Evolutionary conservation across 2,329 filamentous ascomycete species (phyloP), one percentile per base, ranked within the genome.

Genomic region (Massarina eburnea): DNA sequence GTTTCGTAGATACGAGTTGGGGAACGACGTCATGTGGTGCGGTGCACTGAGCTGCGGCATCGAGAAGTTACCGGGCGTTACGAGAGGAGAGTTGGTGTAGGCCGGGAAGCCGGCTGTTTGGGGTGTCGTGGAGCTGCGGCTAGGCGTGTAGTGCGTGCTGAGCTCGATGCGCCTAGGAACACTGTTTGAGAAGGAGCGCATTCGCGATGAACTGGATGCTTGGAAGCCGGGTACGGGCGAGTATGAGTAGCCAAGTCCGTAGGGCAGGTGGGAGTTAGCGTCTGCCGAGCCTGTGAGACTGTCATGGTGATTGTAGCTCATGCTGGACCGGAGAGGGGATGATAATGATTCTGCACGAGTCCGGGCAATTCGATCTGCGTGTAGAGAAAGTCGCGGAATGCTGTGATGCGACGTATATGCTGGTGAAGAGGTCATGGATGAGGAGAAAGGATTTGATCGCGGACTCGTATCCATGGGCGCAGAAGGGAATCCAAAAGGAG

Each of bases 241-340:
- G 50, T 72, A 70, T 8, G 66, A 69, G 48, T 71, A 71, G 10
- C 68, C 67, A 43, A 72, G 57, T 15, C 68, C 68, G 45, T 71
- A 71, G 1, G 68, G 67, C 57, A 71, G 64, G 34, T 64, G 62
- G 44, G 40, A 54, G 27, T 44, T 46, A 2, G 61, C 52, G 42
- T 63, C 64, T 34, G 55, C 40, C 1, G 58, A 58, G 30, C 56
- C 54, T 29, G 57, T 59, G n/a, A 64, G 54, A 34, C 48, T 50
- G 20, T 68, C 64, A 41, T 51, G 51, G 32, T 61, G 55, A 19
- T 57, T 68, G 51, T 76, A 76, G 26, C 73, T 75, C 62, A 76
- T 72, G 61, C 73, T 76, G 7, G 72, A 70, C 43, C 74, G 64
- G 12, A 77, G 59, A 2, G 74, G 73, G 10, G 74, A 76, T 24